Base-by-base conservation (phyloP, 2,329 filamentous ascomycete species). In the Aspergillus alliaceus region DNA sequence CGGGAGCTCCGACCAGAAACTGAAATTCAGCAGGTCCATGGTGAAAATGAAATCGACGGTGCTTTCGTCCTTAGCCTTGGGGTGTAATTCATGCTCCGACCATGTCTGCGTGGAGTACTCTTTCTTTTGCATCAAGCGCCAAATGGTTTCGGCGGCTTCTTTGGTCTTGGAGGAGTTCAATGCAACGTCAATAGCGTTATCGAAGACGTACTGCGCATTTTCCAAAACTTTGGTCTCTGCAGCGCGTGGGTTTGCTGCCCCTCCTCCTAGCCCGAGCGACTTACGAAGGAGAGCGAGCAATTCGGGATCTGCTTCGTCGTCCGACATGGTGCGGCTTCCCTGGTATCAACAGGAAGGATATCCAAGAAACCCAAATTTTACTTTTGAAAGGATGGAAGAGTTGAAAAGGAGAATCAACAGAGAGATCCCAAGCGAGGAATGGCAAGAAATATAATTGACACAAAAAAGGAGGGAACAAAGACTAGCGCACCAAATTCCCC, bases 21-120 rank as follows among this genome's bases (percentile, higher is more conserved):
- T 96, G 71, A 98, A 99, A 72, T 99, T 99, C 51, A 99, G 79
- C 27, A 99, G 75, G 72, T 99, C 95, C 91, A 99, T 96, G 20
- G 90, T 91, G 72, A 99, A 98, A 67, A 99, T 93, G 72, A 99
- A 98, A 61, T 90, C 88, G 22, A 96, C 86, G 0, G 91, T 93
- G 51, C 76, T 82, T 68, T 91, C 90, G 69, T 96, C 88, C 69
- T 91, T 91, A 40, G 84, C 68, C 72, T 93, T 90, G 1, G 95
- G 95, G 68, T 99, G 95, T 37, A 99, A 80, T 71, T 95, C 90
- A 73, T 98, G 92, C 67, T 89, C 84, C 14, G 90, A 86, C 95
- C 95, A 99, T 8, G 86, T 89, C 59, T 90, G 85, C 0, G 90
- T 91, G 4, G 90, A 95, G 76, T 96, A 98, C 35, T 82, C 78